A percentile compares a stretch with the other conserved stretches of the same genome.
phyloP scores from a whole-genome alignment of 495 filamentous ascomycete species.

The Penicillium maclennaniae region DNA sequence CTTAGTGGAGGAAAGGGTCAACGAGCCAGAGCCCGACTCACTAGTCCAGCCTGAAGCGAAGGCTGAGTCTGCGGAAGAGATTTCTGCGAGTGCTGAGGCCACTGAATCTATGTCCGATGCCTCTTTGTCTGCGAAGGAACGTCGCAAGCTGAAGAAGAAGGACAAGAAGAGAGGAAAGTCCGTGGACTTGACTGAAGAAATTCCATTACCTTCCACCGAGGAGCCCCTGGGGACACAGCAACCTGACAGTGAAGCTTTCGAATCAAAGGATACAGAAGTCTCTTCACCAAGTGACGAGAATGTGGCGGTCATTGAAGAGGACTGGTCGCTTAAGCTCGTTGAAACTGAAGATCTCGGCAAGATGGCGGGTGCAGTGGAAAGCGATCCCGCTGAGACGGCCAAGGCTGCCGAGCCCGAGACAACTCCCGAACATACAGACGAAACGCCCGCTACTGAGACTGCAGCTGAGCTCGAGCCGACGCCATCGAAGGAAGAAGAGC shows the following conservation, averaged over 20 bases:
- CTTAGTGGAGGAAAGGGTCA: not conserved
- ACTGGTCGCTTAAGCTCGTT: not conserved
- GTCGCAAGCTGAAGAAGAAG: conserved; percentile 36
- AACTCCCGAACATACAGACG: not conserved
- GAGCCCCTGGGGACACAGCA: conserved; percentile 3
- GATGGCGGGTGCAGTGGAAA: not conserved
- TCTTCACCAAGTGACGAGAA: not conserved
- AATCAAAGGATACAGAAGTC: not conserved
- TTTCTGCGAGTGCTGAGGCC: conserved; percentile 5
- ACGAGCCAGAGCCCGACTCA: not conserved
- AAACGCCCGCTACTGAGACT: conserved; percentile 4
- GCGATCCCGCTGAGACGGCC: not conserved
- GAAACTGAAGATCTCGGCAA: not conserved
- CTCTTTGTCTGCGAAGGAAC: conserved; percentile 22
- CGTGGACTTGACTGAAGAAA: conserved; percentile 21
- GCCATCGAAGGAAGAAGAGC: conserved; percentile 14
- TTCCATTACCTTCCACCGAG: conserved; percentile 6
- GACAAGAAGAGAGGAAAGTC: conserved; percentile 45
- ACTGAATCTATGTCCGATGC: conserved; percentile 13
- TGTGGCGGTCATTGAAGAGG: not conserved
- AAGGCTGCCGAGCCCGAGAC: conserved; percentile 6
- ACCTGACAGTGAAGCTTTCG: not conserved
- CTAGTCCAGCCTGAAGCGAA: conserved; percentile 1
- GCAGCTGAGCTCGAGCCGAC: conserved; percentile 8
- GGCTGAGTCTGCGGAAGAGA: conserved; percentile 5